A percentile compares a stretch with the other conserved stretches of the same genome.
Evolutionary conservation across 2,329 filamentous ascomycete species (phyloP).

Genomic region (Anthostomella pinea): DNA sequence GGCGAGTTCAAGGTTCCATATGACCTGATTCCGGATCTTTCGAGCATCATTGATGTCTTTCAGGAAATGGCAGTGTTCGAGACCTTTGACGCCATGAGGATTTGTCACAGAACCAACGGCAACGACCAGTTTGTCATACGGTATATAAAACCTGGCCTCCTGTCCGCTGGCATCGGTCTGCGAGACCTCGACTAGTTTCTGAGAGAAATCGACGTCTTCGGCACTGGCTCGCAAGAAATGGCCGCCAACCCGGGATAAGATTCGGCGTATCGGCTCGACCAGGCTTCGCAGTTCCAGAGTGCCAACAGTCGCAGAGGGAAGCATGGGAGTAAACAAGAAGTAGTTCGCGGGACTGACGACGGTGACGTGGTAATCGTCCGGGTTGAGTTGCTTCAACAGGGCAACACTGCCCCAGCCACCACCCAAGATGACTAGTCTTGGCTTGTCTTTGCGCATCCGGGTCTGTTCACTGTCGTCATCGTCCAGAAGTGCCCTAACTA

Average conservation of each 20-base stretch:
- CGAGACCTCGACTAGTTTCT: conserved; percentile 85
- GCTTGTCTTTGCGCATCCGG: conserved; percentile 76
- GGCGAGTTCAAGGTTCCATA: conserved; percentile 85
- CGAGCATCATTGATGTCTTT: conserved; percentile 94
- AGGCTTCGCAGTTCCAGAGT: conserved; percentile 88
- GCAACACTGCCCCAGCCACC: conserved; percentile 95
- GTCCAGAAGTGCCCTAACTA: conserved; percentile 82
- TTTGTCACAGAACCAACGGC: conserved; percentile 92
- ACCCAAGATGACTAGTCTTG: conserved; percentile 85
- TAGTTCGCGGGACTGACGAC: conserved; percentile 94
- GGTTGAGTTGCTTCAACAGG: conserved; percentile 82
- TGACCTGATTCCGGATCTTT: conserved; percentile 80
- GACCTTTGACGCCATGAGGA: conserved; percentile 89
- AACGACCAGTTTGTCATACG: conserved; percentile 94
- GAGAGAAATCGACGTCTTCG: conserved; percentile 85
- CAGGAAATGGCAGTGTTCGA: conserved; percentile 91
- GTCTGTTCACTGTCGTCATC: conserved; percentile 78
- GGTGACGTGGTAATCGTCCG: conserved; percentile 92
- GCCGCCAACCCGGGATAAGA: conserved; percentile 72
- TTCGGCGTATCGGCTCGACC: conserved; percentile 87
- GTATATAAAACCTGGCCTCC: conserved; percentile 83
- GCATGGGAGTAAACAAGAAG: conserved; percentile 97
- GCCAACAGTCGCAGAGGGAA: conserved; percentile 94
- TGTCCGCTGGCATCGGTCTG: conserved; percentile 69
- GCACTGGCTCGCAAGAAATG: conserved; percentile 89